A percentile compares a stretch with the other conserved stretches of the same genome.
Conservation (phyloP, 495 filamentous ascomycete genomes). For the Xylaria grammica region DNA sequence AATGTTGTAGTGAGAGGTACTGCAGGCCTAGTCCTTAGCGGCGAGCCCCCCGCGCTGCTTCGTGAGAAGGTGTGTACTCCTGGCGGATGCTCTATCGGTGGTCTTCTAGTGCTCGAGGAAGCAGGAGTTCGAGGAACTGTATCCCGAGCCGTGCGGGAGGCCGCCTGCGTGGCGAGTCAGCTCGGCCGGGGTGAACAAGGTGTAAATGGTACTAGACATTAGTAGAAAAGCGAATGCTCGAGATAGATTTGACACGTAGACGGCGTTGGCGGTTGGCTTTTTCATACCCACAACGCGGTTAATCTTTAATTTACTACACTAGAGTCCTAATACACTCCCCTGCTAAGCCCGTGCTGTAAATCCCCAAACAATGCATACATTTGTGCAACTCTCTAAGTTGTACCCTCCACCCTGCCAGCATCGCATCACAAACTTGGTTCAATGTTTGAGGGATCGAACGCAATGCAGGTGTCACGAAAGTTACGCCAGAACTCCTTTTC, state of each 20-base stretch:
- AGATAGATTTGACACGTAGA: slow-evolving; percentile 12
- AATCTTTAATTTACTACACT: slow-evolving; percentile 13
- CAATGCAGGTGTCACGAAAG: slow-evolving; percentile 30
- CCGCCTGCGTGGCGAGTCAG: slow-evolving; percentile 75
- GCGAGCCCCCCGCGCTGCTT: slow-evolving; percentile 77
- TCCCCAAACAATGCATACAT: not conserved
- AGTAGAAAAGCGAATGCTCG: slow-evolving; percentile 18
- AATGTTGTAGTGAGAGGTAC: slow-evolving; percentile 60
- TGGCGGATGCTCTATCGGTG: slow-evolving; percentile 81
- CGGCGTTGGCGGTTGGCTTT: slow-evolving; percentile 15
- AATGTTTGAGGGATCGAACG: slow-evolving; percentile 11
- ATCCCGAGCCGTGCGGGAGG: slow-evolving; percentile 75
- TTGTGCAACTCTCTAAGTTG: not conserved
- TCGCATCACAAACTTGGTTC: not conserved
- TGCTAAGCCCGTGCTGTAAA: not conserved
- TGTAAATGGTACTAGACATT: slow-evolving; percentile 46
- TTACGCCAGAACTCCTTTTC: slow-evolving; percentile 28
- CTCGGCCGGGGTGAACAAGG: slow-evolving; percentile 63
- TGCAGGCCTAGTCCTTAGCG: slow-evolving; percentile 69
- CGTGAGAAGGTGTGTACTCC: slow-evolving; percentile 81
- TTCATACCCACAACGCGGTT: slow-evolving; percentile 10
- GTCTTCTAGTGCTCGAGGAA: slow-evolving; percentile 77
- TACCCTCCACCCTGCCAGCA: not conserved
- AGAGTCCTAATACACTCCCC: not conserved
- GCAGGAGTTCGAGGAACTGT: slow-evolving; percentile 72